Percentiles rank a stretch among this genome's conserved stretches.
Evolutionary conservation across 1,284 basidiomycete genomes (phyloP).

Genomic region (Ganoderma boninense): DNA sequence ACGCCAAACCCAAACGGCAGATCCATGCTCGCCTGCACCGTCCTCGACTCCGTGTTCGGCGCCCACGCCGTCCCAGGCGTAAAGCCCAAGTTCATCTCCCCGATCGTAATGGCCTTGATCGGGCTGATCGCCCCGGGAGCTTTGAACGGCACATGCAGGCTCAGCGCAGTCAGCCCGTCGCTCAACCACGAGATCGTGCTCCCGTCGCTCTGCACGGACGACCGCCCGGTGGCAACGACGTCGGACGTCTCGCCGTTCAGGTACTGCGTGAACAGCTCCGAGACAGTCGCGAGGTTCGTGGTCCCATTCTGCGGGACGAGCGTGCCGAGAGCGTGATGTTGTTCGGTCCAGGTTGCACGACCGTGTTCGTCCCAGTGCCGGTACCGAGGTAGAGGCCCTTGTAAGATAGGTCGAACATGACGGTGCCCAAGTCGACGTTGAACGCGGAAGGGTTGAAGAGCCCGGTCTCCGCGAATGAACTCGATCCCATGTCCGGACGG

Average conservation of each 20-base stretch:
- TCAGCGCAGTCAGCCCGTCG: conserved; percentile 64
- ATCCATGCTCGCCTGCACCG: conserved; percentile 63
- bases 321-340: conserved; percentile 68
- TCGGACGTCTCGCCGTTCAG: conserved; percentile 70
- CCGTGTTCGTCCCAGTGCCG: conserved; percentile 59
- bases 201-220: conserved; percentile 63
- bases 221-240: conserved; percentile 69
- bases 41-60: conserved; percentile 64
- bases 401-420: conserved; percentile 73
- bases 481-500: conserved; percentile 76
- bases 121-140: conserved; percentile 65
- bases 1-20: conserved; percentile 83
- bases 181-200: conserved; percentile 72
- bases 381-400: conserved; percentile 66
- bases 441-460: conserved; percentile 79
- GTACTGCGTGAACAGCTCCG: conserved; percentile 77
- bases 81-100: conserved; percentile 69
- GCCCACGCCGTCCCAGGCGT: conserved; percentile 63
- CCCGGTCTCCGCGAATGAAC: conserved; percentile 64
- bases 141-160: conserved; percentile 70
- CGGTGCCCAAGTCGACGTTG: conserved; percentile 72
- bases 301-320: conserved; percentile 63
- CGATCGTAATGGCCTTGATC: conserved; percentile 74
- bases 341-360: conserved; percentile 63
- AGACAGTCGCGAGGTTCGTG: conserved; percentile 60